A percentile compares a stretch with the other conserved stretches of the same genome.
Evolutionary conservation across 129 eudicot species (phyloP).

Genomic region (Escallonia rubra): DNA sequence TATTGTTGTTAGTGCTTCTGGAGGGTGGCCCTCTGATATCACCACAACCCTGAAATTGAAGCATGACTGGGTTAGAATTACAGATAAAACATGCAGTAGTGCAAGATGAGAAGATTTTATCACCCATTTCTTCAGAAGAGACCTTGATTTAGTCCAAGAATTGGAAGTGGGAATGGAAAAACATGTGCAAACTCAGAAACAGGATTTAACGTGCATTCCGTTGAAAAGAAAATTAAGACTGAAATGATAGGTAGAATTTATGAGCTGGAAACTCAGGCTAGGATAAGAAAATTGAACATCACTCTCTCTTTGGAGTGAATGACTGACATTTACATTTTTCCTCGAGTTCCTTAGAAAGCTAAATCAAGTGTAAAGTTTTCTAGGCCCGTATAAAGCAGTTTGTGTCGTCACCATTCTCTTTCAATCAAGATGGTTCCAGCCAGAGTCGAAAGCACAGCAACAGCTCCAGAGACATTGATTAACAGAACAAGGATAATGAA

Average conservation of each 20-base stretch:
- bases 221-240: no score
- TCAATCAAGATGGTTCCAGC: conserved; percentile 97
- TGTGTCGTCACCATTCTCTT: conserved; percentile 77
- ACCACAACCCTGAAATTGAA: conserved; percentile 74
- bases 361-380: neutral
- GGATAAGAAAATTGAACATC: neutral
- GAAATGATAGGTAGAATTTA: no score
- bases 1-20: conserved; percentile 53
- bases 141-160: no score
- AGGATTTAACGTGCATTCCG: no score
- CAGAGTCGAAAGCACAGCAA: conserved; percentile 89
- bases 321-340: neutral
- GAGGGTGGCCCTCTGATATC: conserved; percentile 77
- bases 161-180: no score
- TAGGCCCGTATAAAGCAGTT: no score
- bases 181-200: no score
- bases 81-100: neutral
- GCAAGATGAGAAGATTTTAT: no score
- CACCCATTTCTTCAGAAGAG: no score
- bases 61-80: neutral
- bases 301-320: neutral
- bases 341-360: no score
- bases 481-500: conserved; percentile 47
- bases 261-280: no score
- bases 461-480: conserved; percentile 74